phyloP scores from a whole-genome alignment of 768 basidiomycete species.

The Lactarius vividus region DNA sequence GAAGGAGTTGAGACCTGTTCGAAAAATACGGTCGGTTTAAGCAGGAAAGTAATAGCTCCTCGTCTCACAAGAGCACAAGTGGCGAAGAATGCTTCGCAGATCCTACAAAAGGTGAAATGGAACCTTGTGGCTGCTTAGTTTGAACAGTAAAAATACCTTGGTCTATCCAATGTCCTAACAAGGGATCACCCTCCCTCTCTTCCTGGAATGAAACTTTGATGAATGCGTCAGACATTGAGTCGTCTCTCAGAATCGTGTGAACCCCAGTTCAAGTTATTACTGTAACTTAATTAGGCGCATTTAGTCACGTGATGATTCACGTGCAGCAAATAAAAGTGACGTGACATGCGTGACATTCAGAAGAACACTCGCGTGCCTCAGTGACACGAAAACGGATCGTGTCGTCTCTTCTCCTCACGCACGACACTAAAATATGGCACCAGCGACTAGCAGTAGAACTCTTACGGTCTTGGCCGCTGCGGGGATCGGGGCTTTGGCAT shows the following conservation, averaged over 20 bases:
- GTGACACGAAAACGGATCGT: background rate
- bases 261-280: background rate
- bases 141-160: constrained; percentile 39
- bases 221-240: constrained; percentile 41
- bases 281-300: no score
- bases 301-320: background rate
- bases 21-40: background rate
- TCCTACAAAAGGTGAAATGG: constrained; percentile 35
- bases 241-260: constrained; percentile 10
- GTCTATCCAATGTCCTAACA: constrained; percentile 53
- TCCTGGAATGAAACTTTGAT: constrained; percentile 45
- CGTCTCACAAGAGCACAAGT: constrained; percentile 33
- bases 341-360: background rate
- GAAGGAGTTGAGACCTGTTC: constrained; percentile 46
- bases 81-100: constrained; percentile 51
- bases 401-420: background rate
- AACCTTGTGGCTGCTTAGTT: background rate
- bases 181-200: constrained; percentile 34
- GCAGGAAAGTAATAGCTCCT: background rate
- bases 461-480: constrained; percentile 43
- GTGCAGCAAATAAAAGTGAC: background rate
- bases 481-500: constrained; percentile 61
- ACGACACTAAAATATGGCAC: constrained; percentile 10
- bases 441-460: constrained; percentile 34
- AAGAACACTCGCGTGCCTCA: background rate